Conservation (phyloP, 352 stramenopile species). For the Phytopythium ostracodes region DNA sequence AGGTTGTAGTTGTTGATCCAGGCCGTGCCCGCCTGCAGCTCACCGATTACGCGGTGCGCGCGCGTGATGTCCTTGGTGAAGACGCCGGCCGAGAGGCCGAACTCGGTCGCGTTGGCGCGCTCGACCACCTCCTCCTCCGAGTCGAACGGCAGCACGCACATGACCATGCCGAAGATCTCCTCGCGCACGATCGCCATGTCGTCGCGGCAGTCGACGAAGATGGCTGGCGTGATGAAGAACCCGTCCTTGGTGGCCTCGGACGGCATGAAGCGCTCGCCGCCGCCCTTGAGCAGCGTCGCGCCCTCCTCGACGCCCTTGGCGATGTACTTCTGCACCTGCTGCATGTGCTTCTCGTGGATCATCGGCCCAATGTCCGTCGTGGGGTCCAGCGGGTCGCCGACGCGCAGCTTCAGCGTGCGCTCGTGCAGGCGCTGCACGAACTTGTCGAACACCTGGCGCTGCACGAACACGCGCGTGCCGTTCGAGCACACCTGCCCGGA, state of each 20-base stretch:
- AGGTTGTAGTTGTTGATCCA: slow-evolving; percentile 93
- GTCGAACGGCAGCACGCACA: slow-evolving; percentile 75
- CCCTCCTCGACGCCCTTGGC: slow-evolving; percentile 46
- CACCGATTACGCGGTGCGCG: slow-evolving; percentile 65
- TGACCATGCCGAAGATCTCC: slow-evolving; percentile 86
- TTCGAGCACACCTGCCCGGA: slow-evolving; percentile 89
- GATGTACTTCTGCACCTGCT: slow-evolving; percentile 72
- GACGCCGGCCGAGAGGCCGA: slow-evolving; percentile 78
- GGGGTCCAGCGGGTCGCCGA: slow-evolving; percentile 83
- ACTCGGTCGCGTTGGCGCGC: slow-evolving; percentile 79
- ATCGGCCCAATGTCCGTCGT: slow-evolving; percentile 84
- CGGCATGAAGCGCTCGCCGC: slow-evolving; percentile 48
- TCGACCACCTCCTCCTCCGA: slow-evolving; percentile 67
- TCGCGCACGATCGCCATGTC: slow-evolving; percentile 87
- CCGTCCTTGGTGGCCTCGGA: slow-evolving; percentile 48
- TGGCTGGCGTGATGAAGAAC: slow-evolving; percentile 88
- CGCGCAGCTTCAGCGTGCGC: slow-evolving; percentile 61
- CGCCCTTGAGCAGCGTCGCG: slow-evolving; percentile 54
- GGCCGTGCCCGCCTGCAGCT: slow-evolving; percentile 71
- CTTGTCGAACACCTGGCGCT: slow-evolving; percentile 70
- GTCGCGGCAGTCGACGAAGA: slow-evolving; percentile 87
- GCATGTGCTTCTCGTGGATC: slow-evolving; percentile 81
- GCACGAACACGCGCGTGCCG: slow-evolving; percentile 88
- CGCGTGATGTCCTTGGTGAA: slow-evolving; percentile 83
- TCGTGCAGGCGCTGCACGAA: slow-evolving; percentile 84